Conservation (phyloP, 768 basidiomycete species). For the Cubamyces sp. region DNA sequence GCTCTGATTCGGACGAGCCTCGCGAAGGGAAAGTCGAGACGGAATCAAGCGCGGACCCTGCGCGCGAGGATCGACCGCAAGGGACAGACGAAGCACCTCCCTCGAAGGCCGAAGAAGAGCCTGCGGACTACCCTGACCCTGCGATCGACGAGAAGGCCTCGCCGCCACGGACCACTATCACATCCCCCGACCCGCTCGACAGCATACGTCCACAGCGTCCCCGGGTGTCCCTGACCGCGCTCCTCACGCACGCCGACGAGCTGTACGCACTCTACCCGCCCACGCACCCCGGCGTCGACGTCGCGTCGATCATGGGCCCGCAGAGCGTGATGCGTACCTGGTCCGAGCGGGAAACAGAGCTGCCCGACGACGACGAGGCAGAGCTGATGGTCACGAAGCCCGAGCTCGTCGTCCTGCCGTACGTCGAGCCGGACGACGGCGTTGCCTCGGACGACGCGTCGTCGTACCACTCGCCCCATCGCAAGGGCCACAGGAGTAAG, state of each 20-base stretch:
- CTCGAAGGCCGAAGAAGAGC: neutral
- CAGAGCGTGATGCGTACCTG: slow-evolving; percentile 79
- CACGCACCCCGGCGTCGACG: slow-evolving; percentile 52
- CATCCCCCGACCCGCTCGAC: slow-evolving; percentile 19
- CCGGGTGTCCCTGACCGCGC: slow-evolving; percentile 47
- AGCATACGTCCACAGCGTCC: slow-evolving; percentile 31
- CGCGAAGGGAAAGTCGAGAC: neutral
- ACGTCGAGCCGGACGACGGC: slow-evolving; percentile 37
- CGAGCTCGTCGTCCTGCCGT: slow-evolving; percentile 60
- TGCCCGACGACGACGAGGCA: slow-evolving; percentile 58
- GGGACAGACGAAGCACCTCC: neutral
- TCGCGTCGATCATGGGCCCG: slow-evolving; percentile 73
- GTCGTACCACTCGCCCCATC: slow-evolving; percentile 27
- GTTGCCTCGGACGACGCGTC: slow-evolving; percentile 31
- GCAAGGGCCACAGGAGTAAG: slow-evolving; percentile 25
- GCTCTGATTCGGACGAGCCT: no score
- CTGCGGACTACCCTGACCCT: slow-evolving; percentile 1
- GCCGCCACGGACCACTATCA: neutral
- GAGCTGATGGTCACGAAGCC: slow-evolving; percentile 62
- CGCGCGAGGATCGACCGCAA: neutral
- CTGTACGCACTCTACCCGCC: slow-evolving; percentile 66
- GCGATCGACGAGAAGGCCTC: slow-evolving; percentile 8
- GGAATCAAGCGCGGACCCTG: neutral
- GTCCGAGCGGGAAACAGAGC: slow-evolving; percentile 50
- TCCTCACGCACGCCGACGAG: slow-evolving; percentile 61